Base-by-base conservation (phyloP, 495 filamentous ascomycete genomes). In the Margaritispora aquatica region DNA sequence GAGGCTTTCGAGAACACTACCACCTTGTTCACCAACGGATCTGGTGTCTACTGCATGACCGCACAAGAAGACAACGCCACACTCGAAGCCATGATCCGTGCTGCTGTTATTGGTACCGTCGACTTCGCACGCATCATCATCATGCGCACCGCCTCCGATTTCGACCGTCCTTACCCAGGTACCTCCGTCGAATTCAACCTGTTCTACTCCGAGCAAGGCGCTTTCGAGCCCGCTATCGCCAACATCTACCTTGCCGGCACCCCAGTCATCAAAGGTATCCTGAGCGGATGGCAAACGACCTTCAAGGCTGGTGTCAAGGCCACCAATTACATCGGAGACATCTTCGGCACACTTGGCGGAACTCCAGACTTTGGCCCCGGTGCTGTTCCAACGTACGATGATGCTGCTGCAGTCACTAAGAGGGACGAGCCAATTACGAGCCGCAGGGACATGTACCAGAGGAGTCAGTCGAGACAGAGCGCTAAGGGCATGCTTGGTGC, bases 31-130 rank as follows among this genome's bases (percentile, higher is more conserved):
- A 90, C 88, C 0, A 88, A 88, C 63, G 87, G 86, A 19, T 80
- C 77, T 0, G 85, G 84, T 5, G 67, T 75, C 2, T 90, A 90
- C 71, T 90, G 87, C 74, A 77, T 80, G 60, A 84, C 79, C 3
- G 85, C 85, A 13, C 88, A 90, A 66, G 88, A 91, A 67, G 88
- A 92, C 66, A 90, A 86, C 64, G 87, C 85, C 3, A 84, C 79
- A 0, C 79, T 90, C 17, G 85, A 87, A 64, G 85, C 80, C 24
- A 70, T 92, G 26, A 65, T 89, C 24, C 81, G 88, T n/a, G 76
- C 75, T 2, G 76, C 83, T 0, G 61, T 74, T 3, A 68, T 68
- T 49, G 78, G 77, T 3, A 69, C 83, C 2, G 80, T 84, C 2
- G 87, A 92, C 64, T 90, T 88, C 69, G 63, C 73, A 9, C 80